Evolutionary conservation across 305 asterid species (phyloP), one percentile per base, ranked within the genome.

Genomic region (Salvia sclarea): DNA sequence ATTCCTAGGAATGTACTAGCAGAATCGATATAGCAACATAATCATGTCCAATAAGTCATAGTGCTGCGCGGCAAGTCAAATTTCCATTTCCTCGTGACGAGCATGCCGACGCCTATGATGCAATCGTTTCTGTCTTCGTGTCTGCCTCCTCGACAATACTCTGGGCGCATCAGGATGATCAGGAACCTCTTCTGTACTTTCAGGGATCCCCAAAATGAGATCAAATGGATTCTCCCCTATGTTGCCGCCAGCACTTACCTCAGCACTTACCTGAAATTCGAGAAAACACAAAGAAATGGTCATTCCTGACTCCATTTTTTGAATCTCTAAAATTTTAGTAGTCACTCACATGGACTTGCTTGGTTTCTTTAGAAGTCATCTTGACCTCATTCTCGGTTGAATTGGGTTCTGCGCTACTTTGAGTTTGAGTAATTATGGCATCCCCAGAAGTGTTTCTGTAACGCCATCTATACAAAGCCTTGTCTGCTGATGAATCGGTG

Each of bases 381-480:
- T 79, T 53, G 76, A 44, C 9, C 37, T 41, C 77, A 35, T 64
- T 71, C 58, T 66, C 78, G 58, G 57, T 45, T 35, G 74, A 54
- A 70, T 80, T 62, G 30, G 69, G 61, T 53, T 63, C 78, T n/a
- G 47, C 74, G 6, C 35, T 14, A 61, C 61, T 74, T 57, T 76
- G 75, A 58, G 71, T 75, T 57, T 76, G 75, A 61, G 69, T 54
- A 40, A 56, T 2, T 52, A 12, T 18, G 56, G 73, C 12, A 13
- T 84, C 89, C 17, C 58, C 79, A 58, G 31, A 84, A 59, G 55
- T 12, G 75, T 80, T 80, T 9, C 88, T 85, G 14, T 65, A 62
- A 53, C 87, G 88, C 97, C 91, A 90, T 70, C 83, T 79, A 50
- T 66, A 44, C 17, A 24, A 59, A 28, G 95, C 86, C 78, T 56